phyloP scores from a whole-genome alignment of 129 eudicot species.

The Logfia minima region DNA sequence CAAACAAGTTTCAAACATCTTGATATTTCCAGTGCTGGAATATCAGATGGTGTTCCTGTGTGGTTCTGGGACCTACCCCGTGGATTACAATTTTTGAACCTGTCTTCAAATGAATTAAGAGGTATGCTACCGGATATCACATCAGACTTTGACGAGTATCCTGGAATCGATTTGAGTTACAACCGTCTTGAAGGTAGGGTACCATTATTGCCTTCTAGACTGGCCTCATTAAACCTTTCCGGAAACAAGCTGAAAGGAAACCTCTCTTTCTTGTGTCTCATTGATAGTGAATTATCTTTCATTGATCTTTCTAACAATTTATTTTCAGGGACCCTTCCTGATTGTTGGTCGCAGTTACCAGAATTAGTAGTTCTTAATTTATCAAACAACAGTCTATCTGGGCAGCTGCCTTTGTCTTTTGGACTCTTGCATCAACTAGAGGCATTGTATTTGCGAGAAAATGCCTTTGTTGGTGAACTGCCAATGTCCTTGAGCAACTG shows the following conservation, averaged over 20 bases:
- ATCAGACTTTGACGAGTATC: neutral
- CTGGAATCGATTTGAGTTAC: conserved; percentile 25
- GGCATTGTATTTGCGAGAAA: conserved; percentile 18
- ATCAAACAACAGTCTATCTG: conserved; percentile 22
- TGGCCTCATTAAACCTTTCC: conserved; percentile 21
- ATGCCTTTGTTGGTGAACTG: conserved; percentile 29
- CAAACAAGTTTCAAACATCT: conserved; percentile 15
- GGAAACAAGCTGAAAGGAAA: conserved; percentile 32
- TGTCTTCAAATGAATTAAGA: conserved; percentile 30
- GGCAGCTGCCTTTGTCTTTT: conserved; percentile 21
- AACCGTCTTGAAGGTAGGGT: conserved; percentile 12
- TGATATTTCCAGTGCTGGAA: conserved; percentile 38
- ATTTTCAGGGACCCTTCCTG: conserved; percentile 25
- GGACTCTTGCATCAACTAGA: neutral
- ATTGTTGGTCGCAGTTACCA: conserved; percentile 16
- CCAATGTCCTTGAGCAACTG: conserved; percentile 25
- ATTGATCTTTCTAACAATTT: conserved; percentile 30
- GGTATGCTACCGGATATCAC: conserved; percentile 31
- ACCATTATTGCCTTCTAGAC: conserved; percentile 2
- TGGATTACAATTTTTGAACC: conserved; percentile 1
- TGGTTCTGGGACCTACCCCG: conserved; percentile 37
- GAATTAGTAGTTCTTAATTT: conserved; percentile 20
- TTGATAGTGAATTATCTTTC: neutral
- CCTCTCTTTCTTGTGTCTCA: conserved; percentile 12
- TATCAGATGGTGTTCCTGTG: conserved; percentile 36